phyloP scores from a whole-genome alignment of 2,329 filamentous ascomycete genomes.

The Alternaria rosae region DNA sequence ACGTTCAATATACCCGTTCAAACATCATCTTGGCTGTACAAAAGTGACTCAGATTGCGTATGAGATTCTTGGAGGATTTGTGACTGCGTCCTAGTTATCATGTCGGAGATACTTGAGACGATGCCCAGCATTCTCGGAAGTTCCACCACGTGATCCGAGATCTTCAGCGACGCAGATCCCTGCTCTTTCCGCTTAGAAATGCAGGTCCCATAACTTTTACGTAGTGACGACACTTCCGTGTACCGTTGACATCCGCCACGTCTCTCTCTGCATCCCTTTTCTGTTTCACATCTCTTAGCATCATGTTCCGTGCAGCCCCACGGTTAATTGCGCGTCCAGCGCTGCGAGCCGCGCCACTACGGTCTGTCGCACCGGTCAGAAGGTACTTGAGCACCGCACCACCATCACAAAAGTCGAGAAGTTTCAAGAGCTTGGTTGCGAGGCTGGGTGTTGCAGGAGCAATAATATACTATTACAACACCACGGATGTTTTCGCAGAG shows the following conservation, averaged over 20 bases:
- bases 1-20: conserved; percentile 31
- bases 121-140: background rate
- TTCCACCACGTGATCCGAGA: conserved; percentile 13
- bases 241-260: conserved; percentile 21
- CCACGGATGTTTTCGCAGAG: conserved; percentile 84
- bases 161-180: conserved; percentile 11
- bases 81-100: background rate
- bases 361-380: conserved; percentile 46
- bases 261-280: conserved; percentile 26
- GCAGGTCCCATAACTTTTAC: conserved; percentile 30
- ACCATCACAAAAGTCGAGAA: conserved; percentile 72
- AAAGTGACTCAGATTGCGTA: background rate
- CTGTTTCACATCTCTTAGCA: conserved; percentile 27
- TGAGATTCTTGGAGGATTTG: background rate
- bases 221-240: conserved; percentile 20
- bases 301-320: conserved; percentile 62
- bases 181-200: conserved; percentile 33
- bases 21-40: background rate
- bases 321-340: conserved; percentile 51
- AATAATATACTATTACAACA: conserved; percentile 93
- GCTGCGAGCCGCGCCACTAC: conserved; percentile 47
- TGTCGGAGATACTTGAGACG: background rate
- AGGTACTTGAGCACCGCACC: conserved; percentile 66
- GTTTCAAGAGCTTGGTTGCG: conserved; percentile 78
- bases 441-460: conserved; percentile 79